phyloP scores from a whole-genome alignment of 768 basidiomycete genomes.

The Rossbeevera mucosa region DNA sequence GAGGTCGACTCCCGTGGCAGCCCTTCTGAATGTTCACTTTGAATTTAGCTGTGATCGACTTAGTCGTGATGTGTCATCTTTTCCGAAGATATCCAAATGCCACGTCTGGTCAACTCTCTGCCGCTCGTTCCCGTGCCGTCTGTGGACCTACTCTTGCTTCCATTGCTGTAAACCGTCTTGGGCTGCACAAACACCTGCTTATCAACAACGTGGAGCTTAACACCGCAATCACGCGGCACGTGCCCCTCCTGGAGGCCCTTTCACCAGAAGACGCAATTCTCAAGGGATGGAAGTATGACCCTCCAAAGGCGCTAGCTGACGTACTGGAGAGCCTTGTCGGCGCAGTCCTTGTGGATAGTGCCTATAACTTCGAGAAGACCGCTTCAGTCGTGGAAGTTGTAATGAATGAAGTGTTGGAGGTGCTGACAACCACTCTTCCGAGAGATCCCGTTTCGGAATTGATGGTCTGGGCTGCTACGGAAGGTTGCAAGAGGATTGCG shows the following conservation, averaged over 20 bases:
- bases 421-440: constrained; percentile 54
- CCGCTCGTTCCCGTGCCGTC: constrained; percentile 64
- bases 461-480: constrained; percentile 56
- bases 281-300: constrained; percentile 76
- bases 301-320: constrained; percentile 83
- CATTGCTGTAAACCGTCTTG: constrained; percentile 59
- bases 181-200: constrained; percentile 65
- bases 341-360: constrained; percentile 77
- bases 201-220: constrained; percentile 66
- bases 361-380: constrained; percentile 67
- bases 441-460: constrained; percentile 73
- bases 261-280: constrained; percentile 58
- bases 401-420: constrained; percentile 64
- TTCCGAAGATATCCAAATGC: constrained; percentile 65
- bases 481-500: constrained; percentile 51
- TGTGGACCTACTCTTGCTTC: constrained; percentile 71
- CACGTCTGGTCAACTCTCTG: constrained; percentile 72
- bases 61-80: constrained; percentile 69
- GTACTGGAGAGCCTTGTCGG: constrained; percentile 82
- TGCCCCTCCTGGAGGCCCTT: constrained; percentile 53
- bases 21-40: constrained; percentile 6
- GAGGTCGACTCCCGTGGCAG: constrained; percentile 21
- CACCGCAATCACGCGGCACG: constrained; percentile 55
- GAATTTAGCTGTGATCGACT: constrained; percentile 57
- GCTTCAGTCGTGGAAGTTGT: constrained; percentile 54